Evolutionary conservation across 148 eudicot genomes (phyloP).

Genomic region (Hydrangea macrophylla): DNA sequence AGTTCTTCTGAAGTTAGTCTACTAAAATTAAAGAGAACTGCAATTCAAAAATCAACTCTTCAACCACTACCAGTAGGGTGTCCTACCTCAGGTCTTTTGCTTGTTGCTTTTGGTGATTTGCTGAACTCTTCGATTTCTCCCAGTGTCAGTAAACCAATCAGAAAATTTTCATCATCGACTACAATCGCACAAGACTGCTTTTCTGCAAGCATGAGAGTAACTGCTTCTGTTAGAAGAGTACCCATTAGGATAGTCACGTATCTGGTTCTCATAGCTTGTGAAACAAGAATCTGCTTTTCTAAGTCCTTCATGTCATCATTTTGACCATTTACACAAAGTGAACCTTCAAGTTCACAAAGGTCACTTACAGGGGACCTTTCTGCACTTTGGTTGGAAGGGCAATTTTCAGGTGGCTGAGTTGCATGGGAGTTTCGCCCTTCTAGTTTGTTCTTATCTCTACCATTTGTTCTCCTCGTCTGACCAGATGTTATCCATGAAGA

Average conservation of each 20-base stretch:
- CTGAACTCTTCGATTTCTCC: slow-evolving; percentile 58
- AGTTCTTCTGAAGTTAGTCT: not conserved
- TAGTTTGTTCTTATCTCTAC: slow-evolving; percentile 18
- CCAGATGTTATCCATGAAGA: slow-evolving; percentile 91
- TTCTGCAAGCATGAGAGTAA: slow-evolving; percentile 70
- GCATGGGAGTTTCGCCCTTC: slow-evolving; percentile 20
- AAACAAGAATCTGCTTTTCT: slow-evolving; percentile 54
- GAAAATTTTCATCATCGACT: slow-evolving; percentile 44
- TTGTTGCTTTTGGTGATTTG: slow-evolving; percentile 36
- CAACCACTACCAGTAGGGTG: not conserved
- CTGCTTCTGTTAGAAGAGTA: slow-evolving; percentile 54
- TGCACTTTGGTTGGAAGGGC: slow-evolving; percentile 16
- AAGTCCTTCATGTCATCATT: slow-evolving; percentile 38
- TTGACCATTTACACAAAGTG: slow-evolving; percentile 48
- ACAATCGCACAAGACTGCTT: slow-evolving; percentile 73
- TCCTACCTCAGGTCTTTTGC: slow-evolving; percentile 49
- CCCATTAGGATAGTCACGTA: slow-evolving; percentile 50
- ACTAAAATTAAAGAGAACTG: not conserved
- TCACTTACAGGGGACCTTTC: slow-evolving; percentile 26
- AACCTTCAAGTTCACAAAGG: slow-evolving; percentile 57
- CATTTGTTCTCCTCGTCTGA: slow-evolving; percentile 35
- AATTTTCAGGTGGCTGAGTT: slow-evolving; percentile 24
- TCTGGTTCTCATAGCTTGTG: slow-evolving; percentile 85
- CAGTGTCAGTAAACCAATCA: slow-evolving; percentile 56
- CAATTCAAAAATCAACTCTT: not conserved